Percentiles rank a stretch among this genome's conserved stretches.
These are phyloP conservation scores for Geotrichum bryndzae DNA, from an alignment of 1,139 yeast species.

Conservation along the genomic window DNA sequence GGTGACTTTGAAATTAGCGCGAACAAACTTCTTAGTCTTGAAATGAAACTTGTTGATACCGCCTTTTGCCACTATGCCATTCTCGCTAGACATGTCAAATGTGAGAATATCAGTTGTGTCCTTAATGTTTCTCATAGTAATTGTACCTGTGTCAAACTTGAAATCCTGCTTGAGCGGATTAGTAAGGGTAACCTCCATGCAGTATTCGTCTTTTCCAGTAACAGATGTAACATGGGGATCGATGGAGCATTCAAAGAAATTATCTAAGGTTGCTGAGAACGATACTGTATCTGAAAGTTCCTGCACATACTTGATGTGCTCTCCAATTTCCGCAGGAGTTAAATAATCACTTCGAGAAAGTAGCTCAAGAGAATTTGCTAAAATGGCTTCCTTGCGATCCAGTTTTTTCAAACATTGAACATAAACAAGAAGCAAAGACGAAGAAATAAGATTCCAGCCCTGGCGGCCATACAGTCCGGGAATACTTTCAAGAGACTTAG, in stretches of 20 bases:
- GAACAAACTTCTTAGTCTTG: constrained; percentile 24
- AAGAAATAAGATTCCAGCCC: constrained; percentile 57
- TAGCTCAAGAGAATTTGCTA: constrained; percentile 31
- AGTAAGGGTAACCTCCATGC: constrained; percentile 13
- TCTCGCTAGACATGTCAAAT: neutral
- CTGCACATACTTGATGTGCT: constrained; percentile 22
- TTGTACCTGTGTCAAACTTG: constrained; percentile 14
- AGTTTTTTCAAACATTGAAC: constrained; percentile 60
- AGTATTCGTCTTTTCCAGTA: constrained; percentile 11
- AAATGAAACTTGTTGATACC: constrained; percentile 19
- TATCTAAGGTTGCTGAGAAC: constrained; percentile 12
- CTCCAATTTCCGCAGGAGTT: constrained; percentile 18
- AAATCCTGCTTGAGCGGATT: constrained; percentile 16
- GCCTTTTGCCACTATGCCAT: neutral
- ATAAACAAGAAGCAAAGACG: constrained; percentile 56
- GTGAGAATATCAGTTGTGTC: constrained; percentile 15
- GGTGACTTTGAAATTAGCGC: constrained; percentile 28
- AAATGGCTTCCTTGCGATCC: constrained; percentile 25
- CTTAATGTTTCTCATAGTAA: constrained; percentile 15
- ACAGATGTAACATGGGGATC: constrained; percentile 12
- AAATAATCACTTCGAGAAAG: constrained; percentile 27
- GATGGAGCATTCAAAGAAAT: constrained; percentile 11
- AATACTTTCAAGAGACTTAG: constrained; percentile 57
- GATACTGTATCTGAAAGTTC: constrained; percentile 14
- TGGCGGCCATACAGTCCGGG: constrained; percentile 59